Percentiles rank a stretch among this genome's conserved stretches.
phyloP scores from a whole-genome alignment of 1,284 basidiomycete species.

The Taiwanofungus camphoratus region DNA sequence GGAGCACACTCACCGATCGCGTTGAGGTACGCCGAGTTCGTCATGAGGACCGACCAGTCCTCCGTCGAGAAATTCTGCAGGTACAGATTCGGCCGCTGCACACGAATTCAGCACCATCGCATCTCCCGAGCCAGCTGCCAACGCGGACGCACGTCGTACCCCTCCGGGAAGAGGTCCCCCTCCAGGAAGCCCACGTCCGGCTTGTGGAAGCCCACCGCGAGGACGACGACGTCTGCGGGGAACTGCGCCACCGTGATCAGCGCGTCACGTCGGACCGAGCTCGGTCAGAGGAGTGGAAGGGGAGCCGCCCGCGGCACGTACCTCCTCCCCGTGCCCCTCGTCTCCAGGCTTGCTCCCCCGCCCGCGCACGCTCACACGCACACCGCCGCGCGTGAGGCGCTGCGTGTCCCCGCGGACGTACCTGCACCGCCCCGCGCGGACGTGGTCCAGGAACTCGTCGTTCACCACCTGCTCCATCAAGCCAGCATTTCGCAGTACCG shows the following conservation, averaged over 20 bases:
- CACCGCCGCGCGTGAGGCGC: not conserved
- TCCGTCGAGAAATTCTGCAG: conserved; percentile 59
- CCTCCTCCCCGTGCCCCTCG: not conserved
- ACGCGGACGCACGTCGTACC: conserved; percentile 35
- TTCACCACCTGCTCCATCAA: conserved; percentile 30
- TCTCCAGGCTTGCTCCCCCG: not conserved
- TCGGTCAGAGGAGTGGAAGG: too few species aligned
- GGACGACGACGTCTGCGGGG: conserved; percentile 50
- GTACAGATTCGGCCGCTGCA: conserved; percentile 49
- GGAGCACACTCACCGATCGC: conserved; percentile 40
- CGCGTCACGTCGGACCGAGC: too few species aligned
- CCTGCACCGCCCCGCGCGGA: conserved; percentile 37
- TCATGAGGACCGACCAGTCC: conserved; percentile 53
- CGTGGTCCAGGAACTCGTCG: not conserved
- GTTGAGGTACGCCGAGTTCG: conserved; percentile 53
- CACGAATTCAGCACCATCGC: not conserved
- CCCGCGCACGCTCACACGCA: not conserved
- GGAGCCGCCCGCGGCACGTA: conserved; percentile 41
- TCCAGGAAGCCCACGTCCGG: conserved; percentile 53
- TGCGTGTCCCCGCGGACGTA: conserved; percentile 31
- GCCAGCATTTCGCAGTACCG: conserved; percentile 49
- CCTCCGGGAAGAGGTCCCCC: conserved; percentile 54
- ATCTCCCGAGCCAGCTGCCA: not conserved
- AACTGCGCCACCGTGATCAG: conserved; percentile 23
- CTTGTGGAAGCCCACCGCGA: conserved; percentile 58